Evolutionary conservation across 1,139 yeast genomes (phyloP).

Genomic region (Wickerhamomyces sp.): DNA sequence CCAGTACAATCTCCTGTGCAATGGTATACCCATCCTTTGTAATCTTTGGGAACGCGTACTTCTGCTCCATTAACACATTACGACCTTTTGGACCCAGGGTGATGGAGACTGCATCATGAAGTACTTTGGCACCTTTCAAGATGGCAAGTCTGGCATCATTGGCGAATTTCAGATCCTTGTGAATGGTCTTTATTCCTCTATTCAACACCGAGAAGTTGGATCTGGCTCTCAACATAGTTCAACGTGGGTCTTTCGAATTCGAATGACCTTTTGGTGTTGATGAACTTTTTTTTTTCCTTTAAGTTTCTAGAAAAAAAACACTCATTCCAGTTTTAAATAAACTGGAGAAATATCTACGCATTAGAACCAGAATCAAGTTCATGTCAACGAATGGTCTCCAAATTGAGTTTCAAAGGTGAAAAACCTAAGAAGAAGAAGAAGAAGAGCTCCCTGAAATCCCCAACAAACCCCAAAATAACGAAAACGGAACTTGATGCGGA

Average conservation of each 20-base stretch:
- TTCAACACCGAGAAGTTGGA: not conserved
- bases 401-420: conserved; percentile 39
- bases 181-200: conserved; percentile 15
- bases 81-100: conserved; percentile 25
- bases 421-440: conserved; percentile 26
- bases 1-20: conserved; percentile 17
- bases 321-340: no score
- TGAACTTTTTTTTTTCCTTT: not conserved
- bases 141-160: conserved; percentile 21
- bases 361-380: no score
- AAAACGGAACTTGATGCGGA: conserved; percentile 2
- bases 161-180: conserved; percentile 21
- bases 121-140: conserved; percentile 20
- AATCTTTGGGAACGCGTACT: conserved; percentile 22
- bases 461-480: conserved; percentile 3
- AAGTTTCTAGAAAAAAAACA: not conserved
- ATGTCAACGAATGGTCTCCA: conserved; percentile 41
- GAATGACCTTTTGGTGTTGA: no score
- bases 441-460: no score
- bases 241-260: no score
- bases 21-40: conserved; percentile 24
- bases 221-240: conserved; percentile 1
- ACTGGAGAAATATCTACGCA: no score
- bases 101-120: conserved; percentile 22
- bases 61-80: conserved; percentile 21